Base-by-base conservation (phyloP, 208 protist genomes). In the Kentomonas sorsogonicus region DNA sequence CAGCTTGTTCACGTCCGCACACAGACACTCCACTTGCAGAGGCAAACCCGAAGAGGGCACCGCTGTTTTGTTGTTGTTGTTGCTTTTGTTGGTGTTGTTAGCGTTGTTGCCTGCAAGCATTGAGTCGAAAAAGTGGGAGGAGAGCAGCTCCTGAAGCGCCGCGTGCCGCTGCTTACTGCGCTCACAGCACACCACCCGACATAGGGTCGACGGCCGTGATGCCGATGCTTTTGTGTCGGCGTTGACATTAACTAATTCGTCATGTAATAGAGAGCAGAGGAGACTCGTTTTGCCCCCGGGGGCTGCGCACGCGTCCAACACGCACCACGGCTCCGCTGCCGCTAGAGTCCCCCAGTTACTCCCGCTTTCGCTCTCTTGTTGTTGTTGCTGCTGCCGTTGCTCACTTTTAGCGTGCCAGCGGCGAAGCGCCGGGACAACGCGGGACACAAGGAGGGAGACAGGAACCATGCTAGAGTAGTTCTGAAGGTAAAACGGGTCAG, bases 201-300 rank as follows among this genome's bases (percentile, higher is more conserved):
- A 69, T 0, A 18, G n/a, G 16, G 33, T n/a, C 16, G 1, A 5
- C 23, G 23, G 54, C 33, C 20, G 15, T 25, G n/a, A n/a, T 22
- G 18, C n/a, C 15, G 13, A 3, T 18, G 22, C 60, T 22, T 82
- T 38, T 2, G 78, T 29, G 5, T 50, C 11, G 13, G 65, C 74
- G 39, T 45, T 38, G 18, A 45, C 30, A 29, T 70, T 58, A 59
- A 33, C 1, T 29, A 15, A 1, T 31, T 43, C 60, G 71, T 81
- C 38, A 66, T 60, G 27, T 23, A 74, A 29, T 1, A 86, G 65
- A 6, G 79, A 86, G 18, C 82, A 18, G 13, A 97, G 61, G 45
- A 96, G 72, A 20, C 86, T 86, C 9, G 93, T 87, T 60, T 98
- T 98, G 26, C 94, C 94, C 18, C 95, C 95, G 5, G 95, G 95